phyloP scores from a whole-genome alignment of 768 basidiomycete genomes.

The Mycena rebaudengoi region DNA sequence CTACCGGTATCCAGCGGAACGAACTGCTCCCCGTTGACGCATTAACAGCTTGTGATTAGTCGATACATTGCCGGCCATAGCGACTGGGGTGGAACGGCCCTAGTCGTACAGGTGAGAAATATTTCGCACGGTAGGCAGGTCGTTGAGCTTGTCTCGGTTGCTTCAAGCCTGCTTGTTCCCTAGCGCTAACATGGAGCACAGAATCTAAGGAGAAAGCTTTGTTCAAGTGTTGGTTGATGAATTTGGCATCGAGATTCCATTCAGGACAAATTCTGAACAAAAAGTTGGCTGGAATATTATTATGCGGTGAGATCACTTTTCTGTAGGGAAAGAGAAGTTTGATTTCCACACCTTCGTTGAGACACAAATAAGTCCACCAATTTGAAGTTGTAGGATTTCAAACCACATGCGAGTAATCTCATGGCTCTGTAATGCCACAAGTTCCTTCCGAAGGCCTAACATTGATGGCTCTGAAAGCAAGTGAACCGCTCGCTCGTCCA shows the following conservation, averaged over 20 bases:
- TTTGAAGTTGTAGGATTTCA: constrained; percentile 30
- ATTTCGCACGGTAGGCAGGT: neutral
- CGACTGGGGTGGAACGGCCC: constrained; percentile 69
- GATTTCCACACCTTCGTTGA: constrained; percentile 55
- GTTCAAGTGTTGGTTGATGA: constrained; percentile 64
- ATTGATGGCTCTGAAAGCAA: constrained; percentile 62
- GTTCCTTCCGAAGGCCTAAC: constrained; percentile 66
- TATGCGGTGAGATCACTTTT: neutral
- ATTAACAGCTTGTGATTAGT: constrained; percentile 64
- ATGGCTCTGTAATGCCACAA: constrained; percentile 68
- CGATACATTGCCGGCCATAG: constrained; percentile 51
- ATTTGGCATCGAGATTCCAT: constrained; percentile 69
- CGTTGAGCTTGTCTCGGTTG: neutral
- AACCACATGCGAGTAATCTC: constrained; percentile 75
- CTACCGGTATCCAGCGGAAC: constrained; percentile 63
- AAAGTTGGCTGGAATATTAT: constrained; percentile 11
- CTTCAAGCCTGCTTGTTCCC: constrained; percentile 66
- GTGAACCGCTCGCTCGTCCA: constrained; percentile 72
- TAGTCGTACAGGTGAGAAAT: constrained; percentile 27
- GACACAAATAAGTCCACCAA: constrained; percentile 65
- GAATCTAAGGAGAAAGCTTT: constrained; percentile 70
- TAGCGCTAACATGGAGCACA: constrained; percentile 71
- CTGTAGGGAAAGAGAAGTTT: neutral
- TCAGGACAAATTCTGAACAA: constrained; percentile 58
- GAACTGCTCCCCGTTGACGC: constrained; percentile 57